Evolutionary conservation across 768 basidiomycete genomes (phyloP).

Genomic region (Mycena crocata): DNA sequence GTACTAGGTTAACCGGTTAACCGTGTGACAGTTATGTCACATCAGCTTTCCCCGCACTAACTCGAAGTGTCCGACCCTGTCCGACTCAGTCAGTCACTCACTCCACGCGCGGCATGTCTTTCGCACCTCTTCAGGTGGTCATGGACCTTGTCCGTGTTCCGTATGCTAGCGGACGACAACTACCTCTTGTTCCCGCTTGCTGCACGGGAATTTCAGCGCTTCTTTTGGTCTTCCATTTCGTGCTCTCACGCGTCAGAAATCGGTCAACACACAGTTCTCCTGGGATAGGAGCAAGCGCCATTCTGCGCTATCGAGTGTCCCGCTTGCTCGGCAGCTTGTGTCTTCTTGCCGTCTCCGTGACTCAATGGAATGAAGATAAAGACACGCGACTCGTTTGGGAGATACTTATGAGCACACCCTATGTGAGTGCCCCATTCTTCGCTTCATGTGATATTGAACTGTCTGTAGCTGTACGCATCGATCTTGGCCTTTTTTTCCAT

Average conservation of each 20-base stretch:
- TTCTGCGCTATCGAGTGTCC: constrained; percentile 58
- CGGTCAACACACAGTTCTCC: not conserved
- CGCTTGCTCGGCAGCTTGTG: constrained; percentile 58
- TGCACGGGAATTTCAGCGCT: constrained; percentile 9
- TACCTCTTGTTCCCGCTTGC: not conserved
- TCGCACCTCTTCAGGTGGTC: constrained; percentile 2
- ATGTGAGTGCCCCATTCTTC: not conserved
- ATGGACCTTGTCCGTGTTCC: not conserved
- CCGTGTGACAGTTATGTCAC: too few relatives aligned
- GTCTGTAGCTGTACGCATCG: constrained; percentile 51
- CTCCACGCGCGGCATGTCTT: constrained; percentile 9
- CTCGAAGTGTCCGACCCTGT: too few relatives aligned
- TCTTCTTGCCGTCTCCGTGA: constrained; percentile 62
- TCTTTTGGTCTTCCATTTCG: constrained; percentile 6
- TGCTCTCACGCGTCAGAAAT: not conserved
- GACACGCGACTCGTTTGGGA: not conserved
- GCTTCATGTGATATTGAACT: constrained; percentile 9
- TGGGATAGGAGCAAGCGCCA: constrained; percentile 35
- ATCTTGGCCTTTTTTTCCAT: constrained; percentile 55
- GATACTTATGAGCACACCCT: constrained; percentile 25
- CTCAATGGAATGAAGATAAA: constrained; percentile 43
- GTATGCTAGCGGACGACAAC: not conserved
- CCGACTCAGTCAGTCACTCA: too few relatives aligned
- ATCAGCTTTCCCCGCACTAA: too few relatives aligned
- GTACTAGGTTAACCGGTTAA: too few relatives aligned